A percentile compares a stretch with the other conserved stretches of the same genome.
phyloP scores from a whole-genome alignment of 2,329 filamentous ascomycete genomes.

The Talaromyces sp. region DNA sequence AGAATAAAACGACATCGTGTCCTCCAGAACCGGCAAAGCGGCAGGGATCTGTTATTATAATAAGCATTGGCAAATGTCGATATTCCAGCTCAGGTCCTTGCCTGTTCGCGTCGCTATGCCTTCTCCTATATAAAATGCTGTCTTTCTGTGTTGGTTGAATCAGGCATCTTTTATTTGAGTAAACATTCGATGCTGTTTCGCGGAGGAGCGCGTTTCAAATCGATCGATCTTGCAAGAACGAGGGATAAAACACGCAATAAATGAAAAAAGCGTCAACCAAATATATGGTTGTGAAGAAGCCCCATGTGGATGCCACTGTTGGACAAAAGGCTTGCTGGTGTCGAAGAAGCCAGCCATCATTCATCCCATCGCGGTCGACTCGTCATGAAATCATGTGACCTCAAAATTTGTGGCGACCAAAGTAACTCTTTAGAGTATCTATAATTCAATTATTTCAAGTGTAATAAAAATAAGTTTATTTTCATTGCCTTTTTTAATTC shows the following conservation, averaged over 20 bases:
- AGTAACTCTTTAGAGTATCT: no score
- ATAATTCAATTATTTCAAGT: no score
- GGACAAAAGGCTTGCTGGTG: not conserved
- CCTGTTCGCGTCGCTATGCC: not conserved
- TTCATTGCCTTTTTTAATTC: no score
- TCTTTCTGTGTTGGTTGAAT: not conserved
- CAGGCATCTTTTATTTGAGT: not conserved
- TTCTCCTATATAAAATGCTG: not conserved
- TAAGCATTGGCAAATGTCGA: not conserved
- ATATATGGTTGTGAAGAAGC: not conserved
- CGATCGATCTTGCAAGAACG: not conserved
- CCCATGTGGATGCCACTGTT: not conserved
- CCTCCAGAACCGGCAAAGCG: not conserved
- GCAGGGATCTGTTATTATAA: not conserved
- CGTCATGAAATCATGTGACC: not conserved
- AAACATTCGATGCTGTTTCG: not conserved
- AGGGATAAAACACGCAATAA: not conserved
- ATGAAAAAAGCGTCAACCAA: not conserved
- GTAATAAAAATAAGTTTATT: no score
- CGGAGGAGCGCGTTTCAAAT: not conserved
- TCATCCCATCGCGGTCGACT: no score
- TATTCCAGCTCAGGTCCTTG: not conserved
- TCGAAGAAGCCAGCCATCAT: not conserved
- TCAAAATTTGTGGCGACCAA: not conserved
- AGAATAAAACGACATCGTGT: not conserved